Evolutionary conservation across 371 early-diverging fungal species (phyloP).

Genomic region (Basidiobolus heterosporus): DNA sequence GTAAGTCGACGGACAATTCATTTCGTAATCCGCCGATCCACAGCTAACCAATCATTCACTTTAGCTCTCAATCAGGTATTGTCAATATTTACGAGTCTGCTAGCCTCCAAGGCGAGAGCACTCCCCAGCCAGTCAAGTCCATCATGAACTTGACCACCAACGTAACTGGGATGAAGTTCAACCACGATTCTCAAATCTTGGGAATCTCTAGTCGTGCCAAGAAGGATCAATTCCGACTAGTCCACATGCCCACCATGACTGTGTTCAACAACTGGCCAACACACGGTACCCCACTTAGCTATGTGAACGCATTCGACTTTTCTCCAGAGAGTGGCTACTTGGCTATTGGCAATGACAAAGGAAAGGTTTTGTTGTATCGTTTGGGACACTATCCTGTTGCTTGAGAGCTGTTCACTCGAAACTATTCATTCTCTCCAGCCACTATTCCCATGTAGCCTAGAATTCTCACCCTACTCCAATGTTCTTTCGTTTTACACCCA

Average conservation of each 20-base stretch:
- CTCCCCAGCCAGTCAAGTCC: constrained; percentile 55
- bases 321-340: constrained; percentile 78
- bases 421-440: too few species aligned
- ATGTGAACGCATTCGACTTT: constrained; percentile 56
- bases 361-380: constrained; percentile 67
- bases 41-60: constrained; percentile 1
- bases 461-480: too few species aligned
- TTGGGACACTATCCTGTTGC: constrained; percentile 35
- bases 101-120: constrained; percentile 16
- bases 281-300: constrained; percentile 52
- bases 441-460: too few species aligned
- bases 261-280: constrained; percentile 90
- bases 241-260: constrained; percentile 53
- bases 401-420: too few species aligned
- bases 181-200: constrained; percentile 67
- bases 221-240: constrained; percentile 57
- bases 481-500: too few species aligned
- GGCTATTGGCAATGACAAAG: constrained; percentile 76
- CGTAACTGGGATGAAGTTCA: constrained; percentile 52
- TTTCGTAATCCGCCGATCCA: background rate
- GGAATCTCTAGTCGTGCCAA: constrained; percentile 48
- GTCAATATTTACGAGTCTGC: constrained; percentile 69
- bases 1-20: constrained; percentile 16
- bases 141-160: constrained; percentile 71
- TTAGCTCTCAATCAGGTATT: constrained; percentile 59